Conservation (phyloP, 2,329 filamentous ascomycete genomes). For the Arthrobotrys iridis region DNA sequence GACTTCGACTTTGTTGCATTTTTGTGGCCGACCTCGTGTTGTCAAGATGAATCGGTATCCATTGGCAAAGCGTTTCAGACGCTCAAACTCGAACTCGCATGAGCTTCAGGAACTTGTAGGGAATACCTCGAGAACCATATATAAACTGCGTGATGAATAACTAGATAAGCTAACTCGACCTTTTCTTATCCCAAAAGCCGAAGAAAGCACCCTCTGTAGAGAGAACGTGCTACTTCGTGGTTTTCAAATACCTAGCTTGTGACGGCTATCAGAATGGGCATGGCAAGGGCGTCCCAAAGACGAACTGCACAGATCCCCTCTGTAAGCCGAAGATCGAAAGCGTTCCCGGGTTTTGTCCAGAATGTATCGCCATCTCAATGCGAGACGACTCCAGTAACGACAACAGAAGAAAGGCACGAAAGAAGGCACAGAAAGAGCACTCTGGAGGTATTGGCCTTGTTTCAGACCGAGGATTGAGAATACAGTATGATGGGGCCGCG, state of each 20-base stretch:
- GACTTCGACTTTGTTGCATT: conserved; percentile 33
- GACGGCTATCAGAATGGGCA: conserved; percentile 42
- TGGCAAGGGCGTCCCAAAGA: conserved; percentile 7
- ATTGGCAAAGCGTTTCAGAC: conserved; percentile 4
- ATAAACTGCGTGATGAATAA: background rate
- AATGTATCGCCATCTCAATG: conserved; percentile 30
- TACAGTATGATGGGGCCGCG: conserved; percentile 2
- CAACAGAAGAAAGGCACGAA: background rate
- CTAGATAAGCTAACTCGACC: background rate
- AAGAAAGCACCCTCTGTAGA: conserved; percentile 14
- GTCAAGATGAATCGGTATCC: conserved; percentile 17
- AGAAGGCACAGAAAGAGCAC: background rate
- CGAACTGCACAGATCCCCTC: conserved; percentile 15
- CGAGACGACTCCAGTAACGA: conserved; percentile 25
- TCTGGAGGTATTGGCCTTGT: background rate
- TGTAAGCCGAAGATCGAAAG: conserved; percentile 26
- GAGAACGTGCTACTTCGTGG: conserved; percentile 33
- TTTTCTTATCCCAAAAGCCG: background rate
- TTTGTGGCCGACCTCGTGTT: background rate
- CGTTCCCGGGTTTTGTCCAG: conserved; percentile 32
- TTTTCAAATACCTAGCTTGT: conserved; percentile 28
- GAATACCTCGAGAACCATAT: background rate
- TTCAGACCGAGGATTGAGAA: background rate
- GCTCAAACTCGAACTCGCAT: background rate
- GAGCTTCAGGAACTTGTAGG: conserved; percentile 14